phyloP scores from a whole-genome alignment of 805 yeast species.

The Diddensiella transvaalensis region DNA sequence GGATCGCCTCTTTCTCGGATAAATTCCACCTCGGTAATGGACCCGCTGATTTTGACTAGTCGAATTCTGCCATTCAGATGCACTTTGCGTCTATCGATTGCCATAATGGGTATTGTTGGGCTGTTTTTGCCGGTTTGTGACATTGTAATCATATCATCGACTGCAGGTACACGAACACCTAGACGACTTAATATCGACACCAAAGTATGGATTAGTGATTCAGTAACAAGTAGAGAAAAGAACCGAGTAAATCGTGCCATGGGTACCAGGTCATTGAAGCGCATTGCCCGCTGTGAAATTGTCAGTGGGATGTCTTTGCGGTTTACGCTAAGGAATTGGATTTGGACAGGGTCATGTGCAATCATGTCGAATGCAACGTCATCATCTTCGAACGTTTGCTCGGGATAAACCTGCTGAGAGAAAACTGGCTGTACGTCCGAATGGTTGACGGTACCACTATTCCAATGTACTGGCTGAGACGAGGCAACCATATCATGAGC shows the following conservation, averaged over 20 bases:
- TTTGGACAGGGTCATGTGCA: constrained; percentile 48
- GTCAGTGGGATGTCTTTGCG: constrained; percentile 15
- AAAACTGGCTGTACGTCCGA: constrained; percentile 16
- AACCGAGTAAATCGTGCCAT: constrained; percentile 50
- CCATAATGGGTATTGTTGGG: constrained; percentile 17
- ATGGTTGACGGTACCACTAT: neutral
- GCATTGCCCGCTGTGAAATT: constrained; percentile 20
- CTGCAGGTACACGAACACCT: constrained; percentile 36
- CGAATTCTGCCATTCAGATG: constrained; percentile 24
- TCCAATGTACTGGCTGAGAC: constrained; percentile 4
- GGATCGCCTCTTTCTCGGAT: constrained; percentile 62
- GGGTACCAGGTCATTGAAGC: constrained; percentile 29
- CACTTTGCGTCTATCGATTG: constrained; percentile 24
- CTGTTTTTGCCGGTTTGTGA: constrained; percentile 2
- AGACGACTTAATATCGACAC: constrained; percentile 42
- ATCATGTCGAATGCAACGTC: constrained; percentile 31
- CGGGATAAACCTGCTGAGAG: constrained; percentile 24
- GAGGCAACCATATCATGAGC: neutral
- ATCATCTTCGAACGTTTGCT: constrained; percentile 18
- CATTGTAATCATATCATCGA: constrained; percentile 20
- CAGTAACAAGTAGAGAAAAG: constrained; percentile 44
- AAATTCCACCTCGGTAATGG: constrained; percentile 48
- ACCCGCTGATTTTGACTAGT: constrained; percentile 21
- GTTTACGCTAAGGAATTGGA: constrained; percentile 39
- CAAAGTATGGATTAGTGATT: constrained; percentile 41